Evolutionary conservation across 495 filamentous ascomycete genomes (phyloP), one percentile per base, ranked within the genome.

Genomic region (Tuber aestivum): DNA sequence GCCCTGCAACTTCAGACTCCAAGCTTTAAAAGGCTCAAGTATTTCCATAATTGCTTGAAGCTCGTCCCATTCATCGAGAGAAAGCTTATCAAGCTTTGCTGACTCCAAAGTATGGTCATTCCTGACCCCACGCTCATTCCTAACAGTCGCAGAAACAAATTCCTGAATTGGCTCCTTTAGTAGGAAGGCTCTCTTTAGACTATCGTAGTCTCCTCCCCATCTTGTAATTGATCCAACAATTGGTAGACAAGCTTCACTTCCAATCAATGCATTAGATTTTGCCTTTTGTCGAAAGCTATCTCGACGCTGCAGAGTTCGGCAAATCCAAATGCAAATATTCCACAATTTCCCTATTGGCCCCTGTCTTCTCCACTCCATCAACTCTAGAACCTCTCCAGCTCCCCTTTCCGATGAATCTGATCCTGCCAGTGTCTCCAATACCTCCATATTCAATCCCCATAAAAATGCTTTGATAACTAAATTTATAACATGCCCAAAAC

Each of bases 341-440:
- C 77, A 70, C n/a, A 80, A 70, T 45, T 75, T 81, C 9, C 79
- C 75, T 37, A 75, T 41, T 5, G 72, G 37, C 1, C 75, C 78
- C 23, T 61, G 21, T 56, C 73, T 71, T 40, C 72, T 70, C 78
- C 72, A 81, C 27, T 73, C 70, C 12, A 70, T 16, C n/a, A 77
- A 23, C 21, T 76, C 48, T 5, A n/a, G 18, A 32, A 68, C 40
- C 3, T 77, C 74, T 9, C 48, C 40, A 0, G 71, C 40, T 32
- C 37, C 14, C 8, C 71, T 42, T 14, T 80, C 35, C 9, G 37
- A 7, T 74, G 3, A 18, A 16, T 50, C 23, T 0, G 18, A 45
- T 6, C 18, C 4, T 3, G 0, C 18, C 1, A 45, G 18, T 45
- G 12, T 4, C 5, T 50, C 65, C 20, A 41, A 70, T 50, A 71